These are phyloP conservation scores for Sisymbrium irio DNA, from an alignment of 345 rosid species.

Conservation along the genomic window DNA sequence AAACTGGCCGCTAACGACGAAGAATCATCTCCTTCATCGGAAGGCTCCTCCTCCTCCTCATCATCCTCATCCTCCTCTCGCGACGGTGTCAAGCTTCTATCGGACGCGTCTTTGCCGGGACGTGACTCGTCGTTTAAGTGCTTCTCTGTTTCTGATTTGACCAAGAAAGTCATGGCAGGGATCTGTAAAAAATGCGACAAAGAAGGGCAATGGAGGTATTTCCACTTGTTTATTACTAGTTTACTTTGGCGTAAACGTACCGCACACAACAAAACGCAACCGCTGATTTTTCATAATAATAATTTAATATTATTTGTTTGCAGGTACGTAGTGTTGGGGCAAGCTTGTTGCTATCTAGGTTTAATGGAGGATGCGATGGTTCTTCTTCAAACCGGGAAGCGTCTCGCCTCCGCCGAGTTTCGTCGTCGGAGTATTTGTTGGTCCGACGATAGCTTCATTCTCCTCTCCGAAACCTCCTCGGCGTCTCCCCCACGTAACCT, in stretches of 20 bases:
- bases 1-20: conserved; percentile 50
- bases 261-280: neutral
- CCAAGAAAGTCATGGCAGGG: conserved; percentile 85
- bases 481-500: conserved; percentile 53
- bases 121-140: conserved; percentile 68
- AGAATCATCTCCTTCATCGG: conserved; percentile 49
- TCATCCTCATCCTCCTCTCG: conserved; percentile 17
- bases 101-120: conserved; percentile 38
- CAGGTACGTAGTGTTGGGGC: conserved; percentile 83
- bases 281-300: neutral
- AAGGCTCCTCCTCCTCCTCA: conserved; percentile 23
- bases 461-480: conserved; percentile 37
- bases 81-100: conserved; percentile 51
- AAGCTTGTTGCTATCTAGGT: conserved; percentile 91
- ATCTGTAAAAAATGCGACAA: conserved; percentile 69
- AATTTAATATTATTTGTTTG: neutral
- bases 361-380: conserved; percentile 98
- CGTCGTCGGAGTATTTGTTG: conserved; percentile 83
- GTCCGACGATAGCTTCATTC: conserved; percentile 88
- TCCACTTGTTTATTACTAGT: neutral
- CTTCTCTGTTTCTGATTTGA: conserved; percentile 84
- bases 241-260: conserved; percentile 24
- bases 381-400: conserved; percentile 87
- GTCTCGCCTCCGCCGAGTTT: conserved; percentile 88
- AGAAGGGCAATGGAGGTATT: conserved; percentile 93